Conservation (phyloP, 176 grass and related monocot species). For the Raddia distichophylla region DNA sequence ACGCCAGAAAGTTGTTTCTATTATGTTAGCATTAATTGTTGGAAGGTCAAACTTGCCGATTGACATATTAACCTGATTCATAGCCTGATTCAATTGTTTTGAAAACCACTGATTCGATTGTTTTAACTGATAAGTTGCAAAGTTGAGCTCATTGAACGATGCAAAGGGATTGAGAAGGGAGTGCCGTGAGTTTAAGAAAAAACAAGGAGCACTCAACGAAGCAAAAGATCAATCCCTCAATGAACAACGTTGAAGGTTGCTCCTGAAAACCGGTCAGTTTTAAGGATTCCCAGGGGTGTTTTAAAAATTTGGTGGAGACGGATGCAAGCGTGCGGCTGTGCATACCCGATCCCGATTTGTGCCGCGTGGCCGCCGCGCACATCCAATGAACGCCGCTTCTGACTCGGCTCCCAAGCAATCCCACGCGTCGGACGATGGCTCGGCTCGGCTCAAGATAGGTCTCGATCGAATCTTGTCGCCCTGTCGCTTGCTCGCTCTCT, state of each 20-base stretch:
- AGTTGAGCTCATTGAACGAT: slow-evolving; percentile 42
- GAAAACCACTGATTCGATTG: no score
- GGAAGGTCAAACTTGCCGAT: not conserved
- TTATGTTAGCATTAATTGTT: not conserved
- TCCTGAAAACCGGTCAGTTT: not conserved
- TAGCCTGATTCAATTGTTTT: no score
- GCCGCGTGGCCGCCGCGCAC: no score
- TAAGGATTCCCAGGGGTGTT: not conserved
- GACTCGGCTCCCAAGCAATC: no score
- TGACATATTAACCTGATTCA: slow-evolving; percentile 26
- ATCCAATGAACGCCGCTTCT: no score
- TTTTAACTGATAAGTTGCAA: slow-evolving; percentile 40
- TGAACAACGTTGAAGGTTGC: not conserved
- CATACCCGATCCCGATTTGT: no score
- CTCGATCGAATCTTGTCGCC: no score
- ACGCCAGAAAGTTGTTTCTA: slow-evolving; percentile 56
- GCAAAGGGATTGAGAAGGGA: slow-evolving; percentile 88
- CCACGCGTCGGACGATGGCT: no score
- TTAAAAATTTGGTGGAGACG: no score
- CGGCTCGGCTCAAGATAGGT: no score
- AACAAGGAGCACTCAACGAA: slow-evolving; percentile 74
- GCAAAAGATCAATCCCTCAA: slow-evolving; percentile 64
- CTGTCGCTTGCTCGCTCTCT: no score
- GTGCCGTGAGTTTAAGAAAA: slow-evolving; percentile 72
- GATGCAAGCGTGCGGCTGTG: no score